phyloP scores from a whole-genome alignment of 495 filamentous ascomycete genomes.

The Xanthoparmelia taractica region DNA sequence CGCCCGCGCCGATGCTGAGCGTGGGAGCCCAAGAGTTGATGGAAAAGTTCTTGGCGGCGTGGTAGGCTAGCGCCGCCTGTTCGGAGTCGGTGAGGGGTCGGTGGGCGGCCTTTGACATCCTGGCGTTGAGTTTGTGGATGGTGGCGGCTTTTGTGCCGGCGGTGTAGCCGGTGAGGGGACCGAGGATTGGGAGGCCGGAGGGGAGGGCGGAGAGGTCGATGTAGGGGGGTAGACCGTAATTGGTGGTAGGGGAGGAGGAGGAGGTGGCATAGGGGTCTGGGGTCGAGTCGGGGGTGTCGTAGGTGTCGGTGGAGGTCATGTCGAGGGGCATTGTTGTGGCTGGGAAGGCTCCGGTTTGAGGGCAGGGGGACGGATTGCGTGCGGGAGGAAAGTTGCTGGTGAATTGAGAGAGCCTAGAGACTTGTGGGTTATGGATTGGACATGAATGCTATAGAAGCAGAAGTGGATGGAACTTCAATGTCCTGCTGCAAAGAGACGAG shows the following conservation, averaged over 20 bases:
- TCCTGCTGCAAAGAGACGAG: neutral
- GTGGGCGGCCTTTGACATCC: neutral
- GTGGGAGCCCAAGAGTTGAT: constrained; percentile 14
- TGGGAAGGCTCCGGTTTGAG: neutral
- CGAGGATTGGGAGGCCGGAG: constrained; percentile 17
- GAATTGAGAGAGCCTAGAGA: neutral
- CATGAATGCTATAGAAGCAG: neutral
- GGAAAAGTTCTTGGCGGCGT: constrained; percentile 7
- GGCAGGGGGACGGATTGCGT: neutral
- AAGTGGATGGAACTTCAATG: neutral
- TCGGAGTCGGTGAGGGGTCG: constrained; percentile 18
- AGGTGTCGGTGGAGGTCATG: constrained; percentile 16
- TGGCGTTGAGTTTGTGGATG: constrained; percentile 2
- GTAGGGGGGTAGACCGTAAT: neutral
- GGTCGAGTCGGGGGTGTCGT: constrained; percentile 12
- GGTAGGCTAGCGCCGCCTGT: constrained; percentile 9
- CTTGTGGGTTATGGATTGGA: neutral
- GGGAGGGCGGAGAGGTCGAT: constrained; percentile 20
- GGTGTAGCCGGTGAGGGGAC: constrained; percentile 20
- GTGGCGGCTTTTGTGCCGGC: neutral
- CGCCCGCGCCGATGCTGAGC: neutral
- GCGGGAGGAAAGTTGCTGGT: neutral
- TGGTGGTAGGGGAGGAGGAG: constrained; percentile 11
- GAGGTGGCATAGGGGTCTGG: constrained; percentile 20
- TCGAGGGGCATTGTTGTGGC: constrained; percentile 16